Evolutionary conservation across 805 yeast species (phyloP).

Genomic region (Grigorovia yakushimaensis): DNA sequence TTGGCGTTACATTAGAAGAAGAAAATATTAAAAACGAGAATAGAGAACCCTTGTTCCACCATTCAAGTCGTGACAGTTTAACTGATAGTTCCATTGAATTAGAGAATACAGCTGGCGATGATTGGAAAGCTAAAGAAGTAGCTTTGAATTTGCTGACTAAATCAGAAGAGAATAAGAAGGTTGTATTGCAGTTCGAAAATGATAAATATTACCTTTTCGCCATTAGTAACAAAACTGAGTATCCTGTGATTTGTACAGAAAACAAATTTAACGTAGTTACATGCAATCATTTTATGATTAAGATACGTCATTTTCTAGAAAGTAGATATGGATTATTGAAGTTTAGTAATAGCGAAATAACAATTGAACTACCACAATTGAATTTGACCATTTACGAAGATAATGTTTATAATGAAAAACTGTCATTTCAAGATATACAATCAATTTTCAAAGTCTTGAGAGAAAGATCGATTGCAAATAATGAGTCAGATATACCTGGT

Average conservation of each 20-base stretch:
- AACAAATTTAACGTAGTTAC: conserved; percentile 8
- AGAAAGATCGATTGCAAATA: conserved; percentile 17
- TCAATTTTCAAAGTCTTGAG: conserved; percentile 24
- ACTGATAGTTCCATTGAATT: neutral
- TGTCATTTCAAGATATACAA: conserved; percentile 24
- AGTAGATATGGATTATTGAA: conserved; percentile 14
- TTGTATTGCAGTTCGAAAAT: conserved; percentile 13
- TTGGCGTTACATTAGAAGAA: neutral
- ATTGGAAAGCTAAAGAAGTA: conserved; percentile 10
- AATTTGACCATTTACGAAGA: conserved; percentile 27
- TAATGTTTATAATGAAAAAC: conserved; percentile 25
- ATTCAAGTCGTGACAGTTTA: conserved; percentile 6
- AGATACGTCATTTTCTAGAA: conserved; percentile 20
- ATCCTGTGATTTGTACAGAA: conserved; percentile 17
- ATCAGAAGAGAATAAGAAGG: conserved; percentile 9
- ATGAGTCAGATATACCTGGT: conserved; percentile 16
- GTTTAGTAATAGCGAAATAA: conserved; percentile 22
- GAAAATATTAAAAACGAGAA: conserved; percentile 1
- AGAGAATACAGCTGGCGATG: conserved; percentile 3
- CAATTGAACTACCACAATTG: conserved; percentile 19
- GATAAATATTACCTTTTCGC: conserved; percentile 17
- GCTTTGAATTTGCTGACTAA: conserved; percentile 16
- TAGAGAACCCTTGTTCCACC: conserved; percentile 8
- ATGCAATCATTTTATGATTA: conserved; percentile 15
- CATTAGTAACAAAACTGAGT: conserved; percentile 3